Conservation (phyloP, 2,329 filamentous ascomycete species). For the Dactylellina cionopaga region DNA sequence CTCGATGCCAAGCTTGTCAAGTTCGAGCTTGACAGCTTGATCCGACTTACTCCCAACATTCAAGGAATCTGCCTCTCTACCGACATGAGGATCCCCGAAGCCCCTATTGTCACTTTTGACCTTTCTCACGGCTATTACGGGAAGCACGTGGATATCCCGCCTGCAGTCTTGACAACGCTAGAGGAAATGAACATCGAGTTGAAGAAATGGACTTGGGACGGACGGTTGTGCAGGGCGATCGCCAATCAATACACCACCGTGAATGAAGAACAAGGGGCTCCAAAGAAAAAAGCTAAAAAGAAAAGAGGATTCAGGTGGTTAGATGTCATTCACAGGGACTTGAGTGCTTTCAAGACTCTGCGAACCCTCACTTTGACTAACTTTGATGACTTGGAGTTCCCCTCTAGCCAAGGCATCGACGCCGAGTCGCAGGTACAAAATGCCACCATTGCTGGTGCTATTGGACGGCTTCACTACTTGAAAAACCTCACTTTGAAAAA, state of each 20-base stretch:
- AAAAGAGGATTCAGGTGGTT: slow-evolving; percentile 29
- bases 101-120: background rate
- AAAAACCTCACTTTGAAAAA: slow-evolving; percentile 20
- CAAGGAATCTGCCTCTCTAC: slow-evolving; percentile 25
- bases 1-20: slow-evolving; percentile 35
- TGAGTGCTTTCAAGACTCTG: slow-evolving; percentile 26
- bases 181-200: slow-evolving; percentile 13
- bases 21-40: slow-evolving; percentile 28
- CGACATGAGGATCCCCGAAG: background rate
- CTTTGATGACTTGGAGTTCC: slow-evolving; percentile 16
- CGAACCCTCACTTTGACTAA: slow-evolving; percentile 20
- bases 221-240: slow-evolving; percentile 9
- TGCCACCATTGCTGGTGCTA: slow-evolving; percentile 32
- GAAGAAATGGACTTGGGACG: slow-evolving; percentile 38
- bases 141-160: slow-evolving; percentile 18
- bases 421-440: slow-evolving; percentile 2
- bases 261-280: background rate
- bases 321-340: slow-evolving; percentile 26
- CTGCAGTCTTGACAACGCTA: slow-evolving; percentile 7
- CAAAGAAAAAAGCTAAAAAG: slow-evolving; percentile 4
- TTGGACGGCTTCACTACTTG: slow-evolving; percentile 34
- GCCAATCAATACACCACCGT: slow-evolving; percentile 19
- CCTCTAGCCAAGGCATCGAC: background rate
- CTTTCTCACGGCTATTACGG: background rate
- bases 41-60: slow-evolving; percentile 23